These are phyloP conservation scores for Podospora bellae-mahoneyi DNA, from an alignment of 495 filamentous ascomycete genomes.

Conservation along the genomic window DNA sequence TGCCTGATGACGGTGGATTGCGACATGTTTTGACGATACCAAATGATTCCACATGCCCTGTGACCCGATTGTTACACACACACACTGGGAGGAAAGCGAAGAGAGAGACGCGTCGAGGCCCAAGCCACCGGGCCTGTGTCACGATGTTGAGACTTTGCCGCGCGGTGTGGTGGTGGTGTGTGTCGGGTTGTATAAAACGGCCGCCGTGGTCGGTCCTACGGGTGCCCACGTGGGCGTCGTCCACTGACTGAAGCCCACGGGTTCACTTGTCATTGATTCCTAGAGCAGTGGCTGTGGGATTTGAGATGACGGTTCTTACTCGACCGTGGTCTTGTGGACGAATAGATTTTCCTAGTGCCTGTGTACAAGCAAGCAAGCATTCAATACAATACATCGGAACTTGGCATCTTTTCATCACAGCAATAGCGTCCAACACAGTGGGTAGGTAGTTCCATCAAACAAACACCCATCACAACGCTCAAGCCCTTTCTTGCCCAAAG, in stretches of 20 bases:
- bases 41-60: constrained; percentile 1
- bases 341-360: too few relatives aligned
- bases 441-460: too few relatives aligned
- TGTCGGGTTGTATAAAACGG: not conserved
- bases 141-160: not conserved
- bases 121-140: not conserved
- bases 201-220: not conserved
- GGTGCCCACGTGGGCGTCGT: not conserved
- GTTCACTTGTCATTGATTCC: not conserved
- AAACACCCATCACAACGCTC: too few relatives aligned
- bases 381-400: too few relatives aligned
- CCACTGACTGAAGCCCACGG: not conserved
- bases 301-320: not conserved
- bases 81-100: not conserved
- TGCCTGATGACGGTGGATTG: constrained; percentile 32
- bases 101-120: not conserved
- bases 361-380: too few relatives aligned
- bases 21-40: constrained; percentile 25
- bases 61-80: not conserved
- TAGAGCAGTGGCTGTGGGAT: not conserved
- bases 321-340: too few relatives aligned
- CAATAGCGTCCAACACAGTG: too few relatives aligned
- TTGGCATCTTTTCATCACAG: too few relatives aligned
- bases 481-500: too few relatives aligned
- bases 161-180: not conserved